Evolutionary conservation across 768 basidiomycete species (phyloP).

Genomic region (Leccinum rimulosum): DNA sequence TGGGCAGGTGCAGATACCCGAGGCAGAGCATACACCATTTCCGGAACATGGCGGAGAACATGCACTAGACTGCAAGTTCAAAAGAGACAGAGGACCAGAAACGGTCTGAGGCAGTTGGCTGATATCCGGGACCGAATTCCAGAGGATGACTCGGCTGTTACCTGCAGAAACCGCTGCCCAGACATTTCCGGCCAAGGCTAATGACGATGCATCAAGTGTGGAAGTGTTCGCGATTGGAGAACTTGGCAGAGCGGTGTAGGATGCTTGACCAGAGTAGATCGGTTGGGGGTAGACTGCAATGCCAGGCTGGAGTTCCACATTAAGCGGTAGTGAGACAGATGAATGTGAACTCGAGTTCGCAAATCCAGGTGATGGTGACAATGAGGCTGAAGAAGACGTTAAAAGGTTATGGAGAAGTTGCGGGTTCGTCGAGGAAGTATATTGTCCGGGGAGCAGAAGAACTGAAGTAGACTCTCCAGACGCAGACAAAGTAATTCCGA

Average conservation of each 20-base stretch:
- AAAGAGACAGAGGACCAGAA: constrained; percentile 52
- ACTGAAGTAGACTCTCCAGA: constrained; percentile 50
- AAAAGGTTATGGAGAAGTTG: constrained; percentile 66
- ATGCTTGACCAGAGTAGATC: constrained; percentile 63
- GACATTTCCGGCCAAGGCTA: constrained; percentile 66
- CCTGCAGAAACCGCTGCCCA: constrained; percentile 65
- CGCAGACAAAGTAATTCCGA: constrained; percentile 65
- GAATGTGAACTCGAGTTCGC: constrained; percentile 45
- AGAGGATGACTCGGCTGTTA: constrained; percentile 64
- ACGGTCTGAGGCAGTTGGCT: constrained; percentile 58
- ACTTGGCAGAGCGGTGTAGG: constrained; percentile 57
- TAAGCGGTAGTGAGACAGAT: constrained; percentile 61
- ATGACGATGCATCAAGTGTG: constrained; percentile 52
- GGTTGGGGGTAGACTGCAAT: constrained; percentile 61
- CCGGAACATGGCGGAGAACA: constrained; percentile 79
- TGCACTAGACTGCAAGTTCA: constrained; percentile 67
- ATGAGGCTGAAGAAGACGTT: constrained; percentile 59
- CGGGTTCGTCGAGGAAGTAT: constrained; percentile 68
- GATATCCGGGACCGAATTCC: constrained; percentile 77
- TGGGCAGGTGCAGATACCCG: constrained; percentile 70
- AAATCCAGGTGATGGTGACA: constrained; percentile 64
- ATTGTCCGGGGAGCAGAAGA: constrained; percentile 75
- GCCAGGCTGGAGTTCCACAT: constrained; percentile 64
- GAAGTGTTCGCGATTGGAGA: constrained; percentile 45
- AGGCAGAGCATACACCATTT: constrained; percentile 65